These are phyloP conservation scores for Coniochaeta sp. DNA, from an alignment of 2,329 filamentous ascomycete genomes.

Conservation along the genomic window DNA sequence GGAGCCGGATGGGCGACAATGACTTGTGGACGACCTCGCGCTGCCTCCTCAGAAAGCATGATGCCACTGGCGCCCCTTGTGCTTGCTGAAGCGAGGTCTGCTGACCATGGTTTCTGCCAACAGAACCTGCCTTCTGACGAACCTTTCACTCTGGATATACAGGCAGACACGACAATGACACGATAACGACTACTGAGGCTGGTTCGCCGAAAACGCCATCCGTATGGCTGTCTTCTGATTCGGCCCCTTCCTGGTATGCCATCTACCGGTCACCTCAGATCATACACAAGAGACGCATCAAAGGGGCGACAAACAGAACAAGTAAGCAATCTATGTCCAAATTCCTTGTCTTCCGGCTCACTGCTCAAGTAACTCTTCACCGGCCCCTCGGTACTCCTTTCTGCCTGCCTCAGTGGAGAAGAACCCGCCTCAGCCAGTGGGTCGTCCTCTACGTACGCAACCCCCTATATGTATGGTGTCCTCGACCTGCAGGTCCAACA, in stretches of 20 bases:
- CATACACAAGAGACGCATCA: too few relatives aligned
- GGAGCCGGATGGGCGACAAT: background rate
- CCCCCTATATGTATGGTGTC: too few relatives aligned
- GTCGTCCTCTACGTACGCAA: background rate
- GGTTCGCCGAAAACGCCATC: background rate
- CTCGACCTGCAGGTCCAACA: background rate
- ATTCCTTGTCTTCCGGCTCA: too few relatives aligned
- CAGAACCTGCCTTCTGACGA: background rate
- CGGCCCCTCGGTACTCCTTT: too few relatives aligned
- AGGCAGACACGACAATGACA: background rate
- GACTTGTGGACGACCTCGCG: background rate
- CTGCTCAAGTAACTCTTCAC: too few relatives aligned
- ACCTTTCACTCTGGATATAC: background rate
- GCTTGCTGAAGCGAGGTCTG: background rate
- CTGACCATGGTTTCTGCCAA: background rate
- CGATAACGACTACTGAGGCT: background rate
- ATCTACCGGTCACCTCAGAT: too few relatives aligned
- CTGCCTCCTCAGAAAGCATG: background rate
- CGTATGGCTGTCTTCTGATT: too few relatives aligned
- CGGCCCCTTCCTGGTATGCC: too few relatives aligned
- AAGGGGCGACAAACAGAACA: too few relatives aligned
- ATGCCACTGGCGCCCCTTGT: background rate
- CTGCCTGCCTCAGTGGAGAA: too few relatives aligned
- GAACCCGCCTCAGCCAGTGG: background rate
- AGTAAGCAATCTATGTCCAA: too few relatives aligned